These are phyloP conservation scores for Aspergillus hiratsukae DNA, from an alignment of 2,329 filamentous ascomycete genomes.

Conservation along the genomic window DNA sequence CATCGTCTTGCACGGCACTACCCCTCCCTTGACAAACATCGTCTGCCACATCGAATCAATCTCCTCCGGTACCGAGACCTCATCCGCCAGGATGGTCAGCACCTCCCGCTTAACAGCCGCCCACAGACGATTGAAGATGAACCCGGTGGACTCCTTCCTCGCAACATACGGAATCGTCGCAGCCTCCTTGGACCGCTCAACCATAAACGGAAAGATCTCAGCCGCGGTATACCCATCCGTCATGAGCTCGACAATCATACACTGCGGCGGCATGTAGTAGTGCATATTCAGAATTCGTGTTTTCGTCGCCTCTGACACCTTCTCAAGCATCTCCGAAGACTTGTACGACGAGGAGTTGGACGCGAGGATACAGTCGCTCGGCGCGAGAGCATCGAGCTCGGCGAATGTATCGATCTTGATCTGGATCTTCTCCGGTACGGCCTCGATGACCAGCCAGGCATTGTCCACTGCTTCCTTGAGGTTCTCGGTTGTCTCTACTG, in stretches of 20 bases:
- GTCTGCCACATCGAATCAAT: conserved; percentile 48
- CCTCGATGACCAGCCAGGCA: conserved; percentile 54
- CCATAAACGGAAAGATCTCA: conserved; percentile 45
- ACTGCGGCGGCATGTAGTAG: conserved; percentile 48
- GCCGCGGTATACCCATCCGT: conserved; percentile 44
- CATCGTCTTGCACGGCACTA: conserved; percentile 43
- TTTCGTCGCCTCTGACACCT: conserved; percentile 37
- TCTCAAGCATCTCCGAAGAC: conserved; percentile 45
- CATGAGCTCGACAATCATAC: conserved; percentile 51
- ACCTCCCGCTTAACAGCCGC: conserved; percentile 53
- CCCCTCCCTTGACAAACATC: conserved; percentile 30
- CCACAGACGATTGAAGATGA: conserved; percentile 56
- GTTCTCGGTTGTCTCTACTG: conserved; percentile 30
- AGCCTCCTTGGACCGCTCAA: conserved; percentile 35
- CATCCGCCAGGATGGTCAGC: conserved; percentile 48
- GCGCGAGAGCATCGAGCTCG: conserved; percentile 42
- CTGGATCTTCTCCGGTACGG: conserved; percentile 48
- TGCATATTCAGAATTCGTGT: conserved; percentile 48
- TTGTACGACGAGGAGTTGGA: conserved; percentile 53
- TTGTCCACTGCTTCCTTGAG: conserved; percentile 39
- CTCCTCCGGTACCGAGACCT: conserved; percentile 46
- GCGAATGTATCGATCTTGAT: conserved; percentile 49
- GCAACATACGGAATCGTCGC: conserved; percentile 43
- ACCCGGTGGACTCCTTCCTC: conserved; percentile 47
- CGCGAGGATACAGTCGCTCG: conserved; percentile 46